Evolutionary conservation across 2,329 filamentous ascomycete genomes (phyloP), one percentile per base, ranked within the genome.

Genomic region (Pyrenophora graminea): DNA sequence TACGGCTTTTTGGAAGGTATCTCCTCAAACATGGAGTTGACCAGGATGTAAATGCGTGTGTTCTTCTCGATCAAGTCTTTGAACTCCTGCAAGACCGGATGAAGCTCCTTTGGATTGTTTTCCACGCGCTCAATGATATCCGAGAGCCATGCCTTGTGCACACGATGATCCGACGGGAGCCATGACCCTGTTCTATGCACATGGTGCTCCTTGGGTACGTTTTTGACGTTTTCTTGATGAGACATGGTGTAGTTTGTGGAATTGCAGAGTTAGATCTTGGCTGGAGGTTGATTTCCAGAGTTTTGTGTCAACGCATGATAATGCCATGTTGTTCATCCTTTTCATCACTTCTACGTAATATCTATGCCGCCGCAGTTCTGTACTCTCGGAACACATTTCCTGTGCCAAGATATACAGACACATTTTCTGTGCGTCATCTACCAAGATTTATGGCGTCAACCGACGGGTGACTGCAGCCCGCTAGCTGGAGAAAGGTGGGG

Each of bases 21-120:
- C 71, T 90, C 84, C 25, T 82, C 76, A 71, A 87, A 90, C 87
- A 90, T 90, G 56, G 80, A 76, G 19, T 76, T 75, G 64, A 88
- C 83, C 67, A 85, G 83, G 79, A 89, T 85, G 74, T 84, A 86
- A 21, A 90, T 74, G 18, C 85, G 80, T 1, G 85, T 75, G 56
- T 84, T 84, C 23, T 70, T 69, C 67, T 90, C 86, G 55, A 90
- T 89, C 19, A 89, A 73, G 1, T 81, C 69, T 63, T 85, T 79
- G 74, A 90, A 88, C 56, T 89, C 86, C 55, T 80, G 62, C 0
- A 90, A 70, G 0, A 84, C 84, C 0, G 85, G 85, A 10, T 81
- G 78, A 0, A 89, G 75, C 2, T 79, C 69, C 58, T 80, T 72
- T 4, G 72, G 64, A 6, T 81, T 71, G 13, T 75, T 69, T 59